Conservation (phyloP, 129 eudicot species). For the Escallonia herrerae region DNA sequence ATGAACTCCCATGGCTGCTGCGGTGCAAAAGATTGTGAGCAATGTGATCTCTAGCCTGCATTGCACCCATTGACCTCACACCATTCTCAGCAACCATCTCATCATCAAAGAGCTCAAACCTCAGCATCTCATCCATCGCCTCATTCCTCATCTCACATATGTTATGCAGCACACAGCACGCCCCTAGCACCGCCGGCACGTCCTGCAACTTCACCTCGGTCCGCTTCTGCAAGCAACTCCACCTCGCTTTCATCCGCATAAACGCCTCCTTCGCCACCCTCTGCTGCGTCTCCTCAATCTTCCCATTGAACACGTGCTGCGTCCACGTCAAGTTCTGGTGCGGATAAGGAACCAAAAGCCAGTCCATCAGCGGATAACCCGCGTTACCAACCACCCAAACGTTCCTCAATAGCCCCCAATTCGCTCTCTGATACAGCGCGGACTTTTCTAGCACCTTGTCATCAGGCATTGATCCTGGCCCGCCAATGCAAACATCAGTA, state of each 20-base stretch:
- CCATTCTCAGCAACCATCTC: conserved; percentile 45
- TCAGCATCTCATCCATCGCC: conserved; percentile 33
- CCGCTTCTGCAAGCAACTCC: conserved; percentile 72
- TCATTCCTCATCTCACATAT: conserved; percentile 66
- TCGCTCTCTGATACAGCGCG: conserved; percentile 39
- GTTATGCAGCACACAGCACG: conserved; percentile 70
- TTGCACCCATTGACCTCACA: conserved; percentile 27
- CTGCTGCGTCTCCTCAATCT: conserved; percentile 30
- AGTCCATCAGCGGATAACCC: conserved; percentile 50
- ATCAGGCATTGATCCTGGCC: conserved; percentile 71
- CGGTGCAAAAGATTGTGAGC: conserved; percentile 64
- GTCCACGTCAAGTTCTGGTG: conserved; percentile 59
- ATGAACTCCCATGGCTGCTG: background rate
- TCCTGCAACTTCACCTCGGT: conserved; percentile 68
- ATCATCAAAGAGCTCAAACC: conserved; percentile 59
- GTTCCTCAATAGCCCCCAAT: conserved; percentile 39
- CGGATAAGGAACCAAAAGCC: conserved; percentile 62
- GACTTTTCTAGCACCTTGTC: conserved; percentile 65
- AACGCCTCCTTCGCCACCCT: conserved; percentile 53
- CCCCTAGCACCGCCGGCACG: conserved; percentile 64
- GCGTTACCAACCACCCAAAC: conserved; percentile 51
- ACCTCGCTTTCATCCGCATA: conserved; percentile 57
- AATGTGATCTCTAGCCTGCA: conserved; percentile 54
- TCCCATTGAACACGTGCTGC: conserved; percentile 56
- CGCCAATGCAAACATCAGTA: conserved; percentile 65